Conservation (phyloP, 768 basidiomycete species). For the Austroboletus festivus region DNA sequence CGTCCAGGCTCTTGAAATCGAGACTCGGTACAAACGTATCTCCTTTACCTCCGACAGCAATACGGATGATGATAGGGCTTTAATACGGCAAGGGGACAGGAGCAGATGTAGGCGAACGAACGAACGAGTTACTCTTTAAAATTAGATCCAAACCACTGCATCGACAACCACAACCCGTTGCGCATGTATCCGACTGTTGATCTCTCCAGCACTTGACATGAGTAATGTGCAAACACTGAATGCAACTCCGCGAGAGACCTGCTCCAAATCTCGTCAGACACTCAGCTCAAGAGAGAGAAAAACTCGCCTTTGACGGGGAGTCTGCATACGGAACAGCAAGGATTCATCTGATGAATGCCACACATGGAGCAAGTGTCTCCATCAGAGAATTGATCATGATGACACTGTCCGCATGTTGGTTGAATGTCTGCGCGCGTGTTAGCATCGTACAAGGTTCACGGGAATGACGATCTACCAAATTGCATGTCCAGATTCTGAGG, state of each 20-base stretch:
- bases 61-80: background rate
- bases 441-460: constrained; percentile 2
- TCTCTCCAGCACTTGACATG: constrained; percentile 63
- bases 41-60: too few relatives aligned
- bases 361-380: constrained; percentile 43
- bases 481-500: constrained; percentile 34
- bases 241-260: constrained; percentile 64
- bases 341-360: constrained; percentile 40
- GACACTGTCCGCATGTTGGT: constrained; percentile 47
- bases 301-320: constrained; percentile 68
- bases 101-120: constrained; percentile 10
- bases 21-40: too few relatives aligned
- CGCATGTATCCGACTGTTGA: constrained; percentile 47
- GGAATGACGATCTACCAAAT: constrained; percentile 25
- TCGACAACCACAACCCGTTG: constrained; percentile 67
- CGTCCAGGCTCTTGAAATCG: too few relatives aligned
- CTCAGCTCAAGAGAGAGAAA: background rate
- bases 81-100: constrained; percentile 2
- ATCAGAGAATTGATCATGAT: constrained; percentile 31
- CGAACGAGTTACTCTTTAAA: constrained; percentile 3
- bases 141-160: constrained; percentile 35
- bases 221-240: constrained; percentile 59
- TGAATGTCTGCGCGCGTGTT: constrained; percentile 38
- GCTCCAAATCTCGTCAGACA: background rate
- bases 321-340: constrained; percentile 69